Base-by-base conservation (phyloP, 768 basidiomycete species). In the Suillus spraguei region DNA sequence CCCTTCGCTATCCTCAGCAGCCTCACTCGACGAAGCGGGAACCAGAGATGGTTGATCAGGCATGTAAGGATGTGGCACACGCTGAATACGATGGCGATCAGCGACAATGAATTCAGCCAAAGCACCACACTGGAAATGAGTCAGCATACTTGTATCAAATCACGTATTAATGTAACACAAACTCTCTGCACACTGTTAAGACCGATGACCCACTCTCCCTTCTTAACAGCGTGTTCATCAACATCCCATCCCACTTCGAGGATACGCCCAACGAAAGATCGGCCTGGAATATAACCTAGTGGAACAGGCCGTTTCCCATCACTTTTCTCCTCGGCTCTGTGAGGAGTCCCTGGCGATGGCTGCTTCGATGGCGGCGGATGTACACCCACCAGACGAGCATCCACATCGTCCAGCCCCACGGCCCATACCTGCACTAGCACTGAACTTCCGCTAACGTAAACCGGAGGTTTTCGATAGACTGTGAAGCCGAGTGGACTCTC, bases 371-470 rank as follows among this genome's bases (percentile, higher is more conserved):
- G 44, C 28, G 67, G 65, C 55, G 64, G 67, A 52, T 67, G 65
- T 42, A 86, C 83, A 8, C 84, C 83, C 13, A 92, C 84, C 64
- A 94, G 79, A 60, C 85, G 80, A 7, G 80, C 82, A 77, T 97
- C 95, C 7, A 89, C 77, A 16, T 82, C 81, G 68, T 97, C 94
- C 49, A 97, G 74, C 3, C 87, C 94, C 2, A 94, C 92, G n/a
- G 90, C 92, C 82, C 91, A 94, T 4, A 97, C 91, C 72, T 95
- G 94, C 7, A 97, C 87, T 28, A 97, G 80, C 17, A 95, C 84
- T 62, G 90, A 82, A 33, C 82, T 80, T 53, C 85, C 80, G 0
- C 88, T 85, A 11, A 96, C 87, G 69, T 88, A 87, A 14, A 79
- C 79, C 0, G 95, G 95, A 14, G 95, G 93, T 32, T 81, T 72